These are phyloP conservation scores for Exutisphaerella laricina DNA, from an alignment of 2,329 filamentous ascomycete genomes.

Conservation along the genomic window DNA sequence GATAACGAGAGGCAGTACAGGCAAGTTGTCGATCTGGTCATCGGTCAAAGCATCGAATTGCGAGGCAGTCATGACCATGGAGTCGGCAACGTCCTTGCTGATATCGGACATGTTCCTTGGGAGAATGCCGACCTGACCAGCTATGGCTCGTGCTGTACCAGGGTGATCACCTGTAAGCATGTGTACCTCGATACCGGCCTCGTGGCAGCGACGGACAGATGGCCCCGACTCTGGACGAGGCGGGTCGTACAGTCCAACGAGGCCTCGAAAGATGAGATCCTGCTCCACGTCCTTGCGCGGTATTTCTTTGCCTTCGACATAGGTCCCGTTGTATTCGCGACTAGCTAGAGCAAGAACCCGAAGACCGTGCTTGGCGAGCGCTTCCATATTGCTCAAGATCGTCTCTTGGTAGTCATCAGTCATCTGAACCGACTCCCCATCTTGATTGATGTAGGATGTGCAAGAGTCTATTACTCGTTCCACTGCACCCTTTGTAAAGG, in stretches of 20 bases:
- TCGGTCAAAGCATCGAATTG: constrained; percentile 60
- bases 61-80: constrained; percentile 66
- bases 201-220: constrained; percentile 64
- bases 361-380: constrained; percentile 56
- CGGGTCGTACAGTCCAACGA: constrained; percentile 81
- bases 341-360: constrained; percentile 62
- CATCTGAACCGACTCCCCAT: constrained; percentile 44
- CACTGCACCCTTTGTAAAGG: constrained; percentile 64
- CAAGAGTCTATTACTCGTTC: constrained; percentile 63
- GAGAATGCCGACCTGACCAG: constrained; percentile 74
- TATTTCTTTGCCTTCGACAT: constrained; percentile 46
- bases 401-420: constrained; percentile 49
- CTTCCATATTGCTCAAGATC: constrained; percentile 63
- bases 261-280: constrained; percentile 67
- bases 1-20: constrained; percentile 72
- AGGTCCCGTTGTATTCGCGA: constrained; percentile 34
- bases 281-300: constrained; percentile 60
- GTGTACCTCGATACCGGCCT: constrained; percentile 71
- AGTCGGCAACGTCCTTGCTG: constrained; percentile 57
- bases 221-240: constrained; percentile 73
- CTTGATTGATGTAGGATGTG: constrained; percentile 36
- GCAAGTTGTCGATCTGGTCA: constrained; percentile 66
- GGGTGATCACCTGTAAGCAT: constrained; percentile 83
- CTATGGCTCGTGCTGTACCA: constrained; percentile 72
- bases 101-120: constrained; percentile 53